Conservation (phyloP, 192 early-diverging fungal species). For the Backusella tarrabulga region DNA sequence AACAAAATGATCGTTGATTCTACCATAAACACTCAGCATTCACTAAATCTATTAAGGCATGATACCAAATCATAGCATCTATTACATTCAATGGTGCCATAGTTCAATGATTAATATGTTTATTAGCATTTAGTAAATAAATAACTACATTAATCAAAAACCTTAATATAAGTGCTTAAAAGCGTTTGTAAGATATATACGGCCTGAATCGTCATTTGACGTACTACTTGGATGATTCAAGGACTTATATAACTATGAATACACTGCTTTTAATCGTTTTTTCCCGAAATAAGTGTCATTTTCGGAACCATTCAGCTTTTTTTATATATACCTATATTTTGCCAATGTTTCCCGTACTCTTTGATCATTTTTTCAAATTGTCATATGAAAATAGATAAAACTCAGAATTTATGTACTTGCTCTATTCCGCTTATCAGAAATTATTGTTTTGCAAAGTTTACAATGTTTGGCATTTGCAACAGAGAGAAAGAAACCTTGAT, state of each 20-base stretch:
- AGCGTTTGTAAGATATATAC: not conserved
- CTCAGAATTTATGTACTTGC: not conserved
- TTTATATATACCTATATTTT: not conserved
- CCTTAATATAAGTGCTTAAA: not conserved
- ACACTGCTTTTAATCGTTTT: not conserved
- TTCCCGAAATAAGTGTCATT: not conserved
- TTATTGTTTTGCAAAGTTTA: not conserved
- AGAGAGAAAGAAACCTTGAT: not conserved
- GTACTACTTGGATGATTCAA: not conserved
- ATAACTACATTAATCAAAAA: not conserved
- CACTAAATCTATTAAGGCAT: not conserved
- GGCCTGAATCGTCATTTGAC: not conserved
- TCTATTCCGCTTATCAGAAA: not conserved
- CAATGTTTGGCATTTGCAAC: not conserved
- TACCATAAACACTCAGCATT: not conserved
- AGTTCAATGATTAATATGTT: not conserved
- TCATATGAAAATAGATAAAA: not conserved
- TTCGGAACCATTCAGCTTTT: not conserved
- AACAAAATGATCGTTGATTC: not conserved
- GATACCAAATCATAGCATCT: too few species aligned
- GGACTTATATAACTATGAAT: not conserved
- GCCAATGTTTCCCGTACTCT: not conserved
- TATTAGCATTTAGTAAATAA: not conserved
- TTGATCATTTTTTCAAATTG: not conserved
- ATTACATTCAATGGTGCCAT: not conserved